phyloP scores from a whole-genome alignment of 306 rosid species.

The Rosa multiflora region DNA sequence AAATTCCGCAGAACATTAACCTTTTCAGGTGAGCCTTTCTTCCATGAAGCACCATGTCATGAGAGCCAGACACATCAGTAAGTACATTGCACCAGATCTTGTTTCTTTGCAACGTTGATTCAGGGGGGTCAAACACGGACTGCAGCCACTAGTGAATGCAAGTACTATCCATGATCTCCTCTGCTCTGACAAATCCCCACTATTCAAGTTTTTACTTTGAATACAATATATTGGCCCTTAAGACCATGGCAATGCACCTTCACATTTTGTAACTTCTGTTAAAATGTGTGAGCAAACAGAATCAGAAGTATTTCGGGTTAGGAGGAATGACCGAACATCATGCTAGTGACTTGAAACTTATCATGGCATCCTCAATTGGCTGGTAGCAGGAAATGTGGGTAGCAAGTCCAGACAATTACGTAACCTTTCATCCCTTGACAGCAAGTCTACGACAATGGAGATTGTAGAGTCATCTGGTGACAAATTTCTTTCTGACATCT shows the following conservation, averaged over 20 bases:
- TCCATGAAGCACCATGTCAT: neutral
- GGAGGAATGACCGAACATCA: neutral
- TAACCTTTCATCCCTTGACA: constrained; percentile 35
- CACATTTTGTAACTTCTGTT: neutral
- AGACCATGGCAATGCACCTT: neutral
- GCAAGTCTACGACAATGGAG: constrained; percentile 36
- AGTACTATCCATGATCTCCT: neutral
- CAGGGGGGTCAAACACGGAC: neutral
- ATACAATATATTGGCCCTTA: neutral
- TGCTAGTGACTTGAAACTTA: neutral
- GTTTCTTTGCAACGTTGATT: neutral
- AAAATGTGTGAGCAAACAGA: neutral
- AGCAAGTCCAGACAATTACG: constrained; percentile 34
- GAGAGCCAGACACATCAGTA: neutral
- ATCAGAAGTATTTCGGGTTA: neutral
- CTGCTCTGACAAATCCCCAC: neutral
- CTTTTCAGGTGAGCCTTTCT: neutral
- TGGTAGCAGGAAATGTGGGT: constrained; percentile 35
- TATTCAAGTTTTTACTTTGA: too few relatives aligned
- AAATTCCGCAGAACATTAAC: too few relatives aligned
- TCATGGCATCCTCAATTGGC: constrained; percentile 4
- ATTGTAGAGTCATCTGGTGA: constrained; percentile 34
- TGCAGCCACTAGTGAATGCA: neutral
- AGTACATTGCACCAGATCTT: neutral
- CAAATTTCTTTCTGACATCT: constrained; percentile 33